Conservation (phyloP, 2,329 filamentous ascomycete species). For the Hypoxylon sp. region DNA sequence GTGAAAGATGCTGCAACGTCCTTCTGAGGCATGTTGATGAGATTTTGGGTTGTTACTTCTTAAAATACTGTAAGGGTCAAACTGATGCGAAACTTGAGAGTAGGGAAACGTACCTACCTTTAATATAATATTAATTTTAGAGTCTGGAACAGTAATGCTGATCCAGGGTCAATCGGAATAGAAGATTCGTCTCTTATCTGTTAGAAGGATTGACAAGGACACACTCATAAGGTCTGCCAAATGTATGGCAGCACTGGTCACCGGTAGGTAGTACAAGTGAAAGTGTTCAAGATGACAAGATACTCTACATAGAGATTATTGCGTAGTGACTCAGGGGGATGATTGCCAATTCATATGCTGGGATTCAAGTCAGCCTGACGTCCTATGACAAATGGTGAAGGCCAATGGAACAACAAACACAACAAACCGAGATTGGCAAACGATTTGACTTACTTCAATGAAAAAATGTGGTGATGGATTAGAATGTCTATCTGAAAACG, state of each 20-base stretch:
- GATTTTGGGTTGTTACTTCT: constrained; percentile 1
- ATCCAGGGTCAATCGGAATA: constrained; percentile 22
- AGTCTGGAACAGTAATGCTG: background rate
- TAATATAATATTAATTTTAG: background rate
- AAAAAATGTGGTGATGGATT: background rate
- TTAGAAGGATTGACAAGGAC: constrained; percentile 29
- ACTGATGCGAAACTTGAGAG: background rate
- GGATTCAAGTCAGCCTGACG: background rate
- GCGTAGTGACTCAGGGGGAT: background rate
- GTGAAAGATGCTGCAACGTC: constrained; percentile 39
- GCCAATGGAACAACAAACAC: background rate
- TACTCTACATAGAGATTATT: background rate
- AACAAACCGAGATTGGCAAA: background rate
- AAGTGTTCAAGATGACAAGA: background rate
- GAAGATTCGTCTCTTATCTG: constrained; percentile 34
- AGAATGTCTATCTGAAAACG: background rate
- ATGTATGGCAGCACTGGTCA: background rate
- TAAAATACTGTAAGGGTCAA: background rate
- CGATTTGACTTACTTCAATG: background rate
- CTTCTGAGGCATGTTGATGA: constrained; percentile 33
- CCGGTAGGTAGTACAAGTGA: background rate
- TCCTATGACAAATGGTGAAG: background rate
- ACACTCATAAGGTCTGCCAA: constrained; percentile 21
- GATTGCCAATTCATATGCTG: background rate
- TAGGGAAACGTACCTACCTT: background rate